Base-by-base conservation (phyloP, 768 basidiomycete species). In the Boletus rufocinnamomeus region DNA sequence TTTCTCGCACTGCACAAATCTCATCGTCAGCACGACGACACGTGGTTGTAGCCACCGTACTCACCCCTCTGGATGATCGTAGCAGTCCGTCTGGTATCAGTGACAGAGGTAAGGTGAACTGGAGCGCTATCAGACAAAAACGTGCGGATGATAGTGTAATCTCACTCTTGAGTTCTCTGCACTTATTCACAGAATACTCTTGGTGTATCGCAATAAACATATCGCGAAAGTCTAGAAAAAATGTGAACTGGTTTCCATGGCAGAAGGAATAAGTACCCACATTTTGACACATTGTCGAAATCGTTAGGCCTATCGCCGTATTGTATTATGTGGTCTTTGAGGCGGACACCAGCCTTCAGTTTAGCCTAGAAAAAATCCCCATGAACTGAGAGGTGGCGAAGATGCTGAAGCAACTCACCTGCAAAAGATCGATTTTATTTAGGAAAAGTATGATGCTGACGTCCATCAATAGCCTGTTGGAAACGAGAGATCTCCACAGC, bases 21-120 rank as follows among this genome's bases (percentile, higher is more conserved):
- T 37, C 21, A 40, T 44, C 27, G 59, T 58, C 49, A 61, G 55
- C 28, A 45, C 43, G 11, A 52, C 23, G 44, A 30, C 28, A 43
- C n/a, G 8, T 17, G 21, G 25, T 2, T 51, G 50, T 52, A 46
- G n/a, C 30, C 4, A n/a, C 9, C 11, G 28, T 27, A 73, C 84
- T 57, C 64, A 91, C 90, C 89, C 59, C 81, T 82, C 35, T 84
- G 76, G 64, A 93, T 92, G 66, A 93, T 91, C 17, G 81, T 86
- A 40, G 81, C 78, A 38, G 91, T 93, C 63, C 80, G 78, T 69
- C 82, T 80, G 58, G 88, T 91, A 74, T 93, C 89, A n/a, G 86
- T 91, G 50, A 93, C 91, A 52, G 88, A 82, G 11, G 91, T 93
- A 56, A 86, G 78, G 72, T 93, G 90, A 54, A 89, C 91, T 93